Percentiles rank a stretch among this genome's conserved stretches.
Evolutionary conservation across 208 protist genomes (phyloP).

Genomic region (Borovskyia barvae): DNA sequence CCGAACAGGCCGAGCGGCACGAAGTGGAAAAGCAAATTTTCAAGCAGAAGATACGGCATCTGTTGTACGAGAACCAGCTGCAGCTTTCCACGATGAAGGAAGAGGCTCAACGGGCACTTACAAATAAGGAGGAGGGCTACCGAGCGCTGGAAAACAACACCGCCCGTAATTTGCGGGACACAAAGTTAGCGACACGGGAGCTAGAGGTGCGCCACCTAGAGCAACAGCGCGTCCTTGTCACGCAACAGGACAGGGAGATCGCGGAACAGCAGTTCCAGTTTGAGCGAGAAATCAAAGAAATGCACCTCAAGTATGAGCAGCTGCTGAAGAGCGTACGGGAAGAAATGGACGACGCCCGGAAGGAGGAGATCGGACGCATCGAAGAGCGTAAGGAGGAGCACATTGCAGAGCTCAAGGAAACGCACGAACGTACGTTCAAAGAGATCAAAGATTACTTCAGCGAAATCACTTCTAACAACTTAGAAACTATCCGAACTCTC

Average conservation of each 20-base stretch:
- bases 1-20: slow-evolving; percentile 92
- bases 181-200: slow-evolving; percentile 88
- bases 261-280: slow-evolving; percentile 86
- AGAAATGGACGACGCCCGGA: slow-evolving; percentile 90
- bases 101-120: slow-evolving; percentile 87
- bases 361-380: slow-evolving; percentile 93
- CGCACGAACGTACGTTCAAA: slow-evolving; percentile 95
- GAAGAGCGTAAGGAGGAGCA: slow-evolving; percentile 96
- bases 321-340: slow-evolving; percentile 89
- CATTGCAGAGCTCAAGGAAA: slow-evolving; percentile 92
- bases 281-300: slow-evolving; percentile 92
- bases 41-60: slow-evolving; percentile 97
- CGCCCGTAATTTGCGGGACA: slow-evolving; percentile 76
- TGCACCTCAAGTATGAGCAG: slow-evolving; percentile 94
- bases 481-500: slow-evolving; percentile 97
- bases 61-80: slow-evolving; percentile 96
- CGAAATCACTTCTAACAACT: slow-evolving; percentile 98
- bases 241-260: slow-evolving; percentile 83
- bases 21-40: slow-evolving; percentile 96
- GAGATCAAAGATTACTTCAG: slow-evolving; percentile 98
- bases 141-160: slow-evolving; percentile 77
- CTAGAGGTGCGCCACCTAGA: slow-evolving; percentile 88
- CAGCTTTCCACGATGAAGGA: slow-evolving; percentile 87
- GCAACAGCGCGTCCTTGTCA: slow-evolving; percentile 67
- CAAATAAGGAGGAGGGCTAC: slow-evolving; percentile 90